Conservation (phyloP, 2,329 filamentous ascomycete species). For the Pyrenophora seminiperda region DNA sequence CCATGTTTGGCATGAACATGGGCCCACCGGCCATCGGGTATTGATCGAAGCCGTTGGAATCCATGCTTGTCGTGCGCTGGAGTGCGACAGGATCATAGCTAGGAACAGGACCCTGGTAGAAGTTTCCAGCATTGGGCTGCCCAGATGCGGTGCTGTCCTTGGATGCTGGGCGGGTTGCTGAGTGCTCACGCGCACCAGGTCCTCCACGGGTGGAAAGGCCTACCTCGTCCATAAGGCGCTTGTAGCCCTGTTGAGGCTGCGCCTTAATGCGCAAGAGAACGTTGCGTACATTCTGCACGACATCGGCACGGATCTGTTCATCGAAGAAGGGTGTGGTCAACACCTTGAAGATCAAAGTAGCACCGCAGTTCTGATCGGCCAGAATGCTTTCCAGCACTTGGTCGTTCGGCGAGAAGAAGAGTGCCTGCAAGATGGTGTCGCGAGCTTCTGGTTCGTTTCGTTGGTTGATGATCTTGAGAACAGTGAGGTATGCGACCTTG, state of each 20-base stretch:
- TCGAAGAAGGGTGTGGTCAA: conserved; percentile 97
- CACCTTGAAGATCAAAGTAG: conserved; percentile 97
- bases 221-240: conserved; percentile 98
- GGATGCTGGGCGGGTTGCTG: conserved; percentile 45
- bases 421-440: conserved; percentile 83
- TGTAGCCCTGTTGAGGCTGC: conserved; percentile 93
- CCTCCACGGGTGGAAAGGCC: conserved; percentile 70
- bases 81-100: conserved; percentile 51
- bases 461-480: conserved; percentile 98
- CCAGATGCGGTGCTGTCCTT: conserved; percentile 41
- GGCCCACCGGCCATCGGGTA: conserved; percentile 46
- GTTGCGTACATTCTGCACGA: conserved; percentile 88
- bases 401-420: conserved; percentile 91
- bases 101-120: conserved; percentile 45
- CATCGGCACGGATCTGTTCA: conserved; percentile 82
- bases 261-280: conserved; percentile 90
- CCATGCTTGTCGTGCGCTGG: conserved; percentile 56
- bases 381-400: conserved; percentile 88
- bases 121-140: conserved; percentile 41
- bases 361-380: conserved; percentile 87
- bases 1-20: conserved; percentile 48
- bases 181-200: conserved; percentile 46
- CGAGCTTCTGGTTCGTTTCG: conserved; percentile 91
- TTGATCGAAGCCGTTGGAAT: conserved; percentile 55
- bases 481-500: conserved; percentile 96